Evolutionary conservation across 305 asterid species (phyloP).

Genomic region (Solanum hybrid): DNA sequence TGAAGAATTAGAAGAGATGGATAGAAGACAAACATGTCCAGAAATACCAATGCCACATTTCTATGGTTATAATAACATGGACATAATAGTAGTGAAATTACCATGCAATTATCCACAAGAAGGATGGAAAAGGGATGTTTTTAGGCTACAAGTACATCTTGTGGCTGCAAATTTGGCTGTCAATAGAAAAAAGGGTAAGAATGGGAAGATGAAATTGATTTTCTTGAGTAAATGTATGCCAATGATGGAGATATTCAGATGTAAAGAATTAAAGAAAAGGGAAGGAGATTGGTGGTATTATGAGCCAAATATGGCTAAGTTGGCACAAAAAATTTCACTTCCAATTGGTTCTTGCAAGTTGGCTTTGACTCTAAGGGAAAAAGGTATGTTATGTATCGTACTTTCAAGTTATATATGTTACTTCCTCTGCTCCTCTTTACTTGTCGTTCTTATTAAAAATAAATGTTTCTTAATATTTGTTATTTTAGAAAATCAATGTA

Average conservation of each 20-base stretch:
- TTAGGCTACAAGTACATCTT: conserved; percentile 69
- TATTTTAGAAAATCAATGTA: no score
- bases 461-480: no score
- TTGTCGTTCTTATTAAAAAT: no score
- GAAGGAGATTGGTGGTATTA: conserved; percentile 86
- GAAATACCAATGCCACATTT: conserved; percentile 76
- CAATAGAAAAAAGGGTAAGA: conserved; percentile 42
- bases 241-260: conserved; percentile 70
- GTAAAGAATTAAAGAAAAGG: conserved; percentile 49
- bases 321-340: conserved; percentile 50
- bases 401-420: background rate
- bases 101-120: conserved; percentile 43
- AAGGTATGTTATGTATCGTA: conserved; percentile 32
- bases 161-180: conserved; percentile 53
- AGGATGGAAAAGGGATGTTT: conserved; percentile 70
- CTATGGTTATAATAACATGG: conserved; percentile 30
- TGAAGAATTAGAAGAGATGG: conserved; percentile 76
- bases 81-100: conserved; percentile 58
- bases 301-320: conserved; percentile 35
- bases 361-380: conserved; percentile 76
- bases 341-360: conserved; percentile 78
- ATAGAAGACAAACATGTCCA: conserved; percentile 59
- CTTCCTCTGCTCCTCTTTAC: no score
- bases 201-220: conserved; percentile 44
- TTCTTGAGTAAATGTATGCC: conserved; percentile 61